A percentile compares a stretch with the other conserved stretches of the same genome.
Conservation (phyloP, 148 eudicot genomes). For the Selenicereus undatus region DNA sequence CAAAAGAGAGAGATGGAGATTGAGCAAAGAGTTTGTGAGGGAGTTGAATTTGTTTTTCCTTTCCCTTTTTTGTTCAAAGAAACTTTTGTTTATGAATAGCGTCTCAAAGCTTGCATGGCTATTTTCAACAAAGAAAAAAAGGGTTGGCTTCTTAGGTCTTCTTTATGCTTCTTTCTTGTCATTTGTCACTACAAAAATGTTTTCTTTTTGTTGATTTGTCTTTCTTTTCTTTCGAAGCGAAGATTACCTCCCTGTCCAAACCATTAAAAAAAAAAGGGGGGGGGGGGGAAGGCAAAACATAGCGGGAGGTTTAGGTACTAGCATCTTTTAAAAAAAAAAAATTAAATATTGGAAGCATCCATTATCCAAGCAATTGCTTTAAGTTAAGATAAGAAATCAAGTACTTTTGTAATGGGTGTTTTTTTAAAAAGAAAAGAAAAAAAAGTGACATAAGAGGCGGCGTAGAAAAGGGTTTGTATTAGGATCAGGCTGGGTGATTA, state of each 20-base stretch:
- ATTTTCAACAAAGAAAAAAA: background rate
- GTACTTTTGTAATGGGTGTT: background rate
- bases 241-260: background rate
- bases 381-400: background rate
- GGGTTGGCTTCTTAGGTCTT: constrained; percentile 4
- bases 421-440: too few relatives aligned
- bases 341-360: background rate
- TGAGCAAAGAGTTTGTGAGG: background rate
- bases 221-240: background rate
- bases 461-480: background rate
- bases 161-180: background rate
- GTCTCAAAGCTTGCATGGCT: background rate
- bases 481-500: background rate
- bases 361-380: background rate
- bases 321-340: too few relatives aligned
- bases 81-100: background rate
- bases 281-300: too few relatives aligned
- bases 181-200: background rate
- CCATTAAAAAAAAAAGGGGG: too few relatives aligned
- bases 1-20: background rate
- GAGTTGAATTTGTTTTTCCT: background rate
- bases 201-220: background rate
- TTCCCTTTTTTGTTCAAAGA: background rate
- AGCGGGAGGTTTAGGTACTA: background rate
- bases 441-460: background rate